A percentile compares a stretch with the other conserved stretches of the same genome.
Conservation (phyloP, 2,329 filamentous ascomycete species). For the Penicillium sp. region DNA sequence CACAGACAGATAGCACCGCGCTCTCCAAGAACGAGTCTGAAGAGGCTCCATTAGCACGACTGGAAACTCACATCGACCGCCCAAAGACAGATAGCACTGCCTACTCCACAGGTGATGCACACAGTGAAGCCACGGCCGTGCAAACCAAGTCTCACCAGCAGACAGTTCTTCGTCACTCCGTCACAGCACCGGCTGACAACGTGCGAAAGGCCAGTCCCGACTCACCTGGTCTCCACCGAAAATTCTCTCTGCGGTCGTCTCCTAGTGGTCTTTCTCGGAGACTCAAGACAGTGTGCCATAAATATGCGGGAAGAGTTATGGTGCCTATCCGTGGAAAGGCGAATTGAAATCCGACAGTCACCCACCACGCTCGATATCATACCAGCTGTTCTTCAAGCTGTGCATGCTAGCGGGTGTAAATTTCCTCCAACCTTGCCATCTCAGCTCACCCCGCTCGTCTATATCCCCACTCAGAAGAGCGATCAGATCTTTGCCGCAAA, state of each 20-base stretch:
- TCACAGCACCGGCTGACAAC: background rate
- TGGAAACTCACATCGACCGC: background rate
- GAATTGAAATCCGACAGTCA: background rate
- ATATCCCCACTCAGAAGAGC: too few relatives aligned
- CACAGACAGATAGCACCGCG: background rate
- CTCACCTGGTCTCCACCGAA: background rate
- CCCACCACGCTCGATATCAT: too few relatives aligned
- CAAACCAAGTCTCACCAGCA: background rate
- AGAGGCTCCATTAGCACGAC: background rate
- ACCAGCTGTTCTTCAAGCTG: too few relatives aligned
- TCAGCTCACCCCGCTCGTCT: too few relatives aligned
- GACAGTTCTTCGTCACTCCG: background rate
- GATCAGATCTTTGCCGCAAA: too few relatives aligned
- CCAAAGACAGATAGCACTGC: background rate
- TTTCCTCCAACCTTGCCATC: too few relatives aligned
- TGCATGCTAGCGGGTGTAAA: too few relatives aligned
- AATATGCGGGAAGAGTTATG: constrained; percentile 16
- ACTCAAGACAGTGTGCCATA: constrained; percentile 17
- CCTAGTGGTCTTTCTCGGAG: constrained; percentile 4
- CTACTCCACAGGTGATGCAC: background rate
- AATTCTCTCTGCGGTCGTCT: constrained; percentile 4
- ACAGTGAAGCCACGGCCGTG: background rate
- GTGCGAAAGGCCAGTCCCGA: background rate
- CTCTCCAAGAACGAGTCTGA: background rate
- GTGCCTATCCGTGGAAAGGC: constrained; percentile 9